These are phyloP conservation scores for Phycomyces blakesleeanus DNA, from an alignment of 192 early-diverging fungal genomes.

Conservation along the genomic window DNA sequence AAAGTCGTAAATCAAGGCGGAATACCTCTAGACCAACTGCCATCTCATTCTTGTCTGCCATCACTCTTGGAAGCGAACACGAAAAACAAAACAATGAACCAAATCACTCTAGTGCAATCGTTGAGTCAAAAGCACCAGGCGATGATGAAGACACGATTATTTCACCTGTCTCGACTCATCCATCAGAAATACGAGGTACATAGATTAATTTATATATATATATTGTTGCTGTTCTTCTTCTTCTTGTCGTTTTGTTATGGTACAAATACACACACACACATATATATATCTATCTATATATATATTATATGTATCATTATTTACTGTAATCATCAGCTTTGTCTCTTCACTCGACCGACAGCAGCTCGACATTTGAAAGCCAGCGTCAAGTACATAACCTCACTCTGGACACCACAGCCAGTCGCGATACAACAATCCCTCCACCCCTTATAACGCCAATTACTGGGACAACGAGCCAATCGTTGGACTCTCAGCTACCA, in stretches of 20 bases:
- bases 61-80: constrained; percentile 24
- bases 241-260: not conserved
- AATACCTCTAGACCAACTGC: constrained; percentile 31
- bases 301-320: too few species aligned
- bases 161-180: not conserved
- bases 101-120: not conserved
- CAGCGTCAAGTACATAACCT: not conserved
- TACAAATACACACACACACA: too few species aligned
- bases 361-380: constrained; percentile 13
- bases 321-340: not conserved
- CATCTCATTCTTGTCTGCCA: constrained; percentile 26
- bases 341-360: constrained; percentile 23
- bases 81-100: not conserved
- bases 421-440: not conserved
- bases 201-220: not conserved
- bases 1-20: constrained; percentile 33
- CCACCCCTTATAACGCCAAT: not conserved
- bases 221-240: not conserved
- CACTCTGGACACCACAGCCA: not conserved
- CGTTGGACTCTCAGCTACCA: not conserved
- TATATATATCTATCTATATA: not conserved
- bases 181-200: not conserved
- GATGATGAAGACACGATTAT: not conserved
- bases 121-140: not conserved
- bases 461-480: not conserved